phyloP scores from a whole-genome alignment of 106 monocot species.

The Agapanthus africanus region DNA sequence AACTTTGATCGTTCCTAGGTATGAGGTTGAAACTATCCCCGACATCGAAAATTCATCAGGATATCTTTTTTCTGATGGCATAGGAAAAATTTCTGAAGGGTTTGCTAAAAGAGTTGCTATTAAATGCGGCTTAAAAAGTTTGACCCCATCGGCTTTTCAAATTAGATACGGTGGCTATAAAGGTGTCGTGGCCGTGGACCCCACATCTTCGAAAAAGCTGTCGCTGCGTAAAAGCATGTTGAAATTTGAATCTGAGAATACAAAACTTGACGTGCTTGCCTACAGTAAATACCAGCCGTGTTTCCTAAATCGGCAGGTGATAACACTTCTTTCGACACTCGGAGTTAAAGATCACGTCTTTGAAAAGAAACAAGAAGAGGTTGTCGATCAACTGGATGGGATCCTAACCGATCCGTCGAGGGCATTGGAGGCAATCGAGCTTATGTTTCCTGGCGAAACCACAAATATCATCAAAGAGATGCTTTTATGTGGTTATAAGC shows the following conservation, averaged over 20 bases:
- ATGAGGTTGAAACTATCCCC: slow-evolving; percentile 57
- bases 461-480: slow-evolving; percentile 57
- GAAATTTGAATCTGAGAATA: slow-evolving; percentile 76
- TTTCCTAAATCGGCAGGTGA: slow-evolving; percentile 81
- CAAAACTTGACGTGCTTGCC: slow-evolving; percentile 68
- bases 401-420: slow-evolving; percentile 44
- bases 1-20: slow-evolving; percentile 41
- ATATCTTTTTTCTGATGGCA: slow-evolving; percentile 85
- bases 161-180: slow-evolving; percentile 88
- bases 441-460: slow-evolving; percentile 62
- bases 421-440: slow-evolving; percentile 49
- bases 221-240: slow-evolving; percentile 81
- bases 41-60: slow-evolving; percentile 44
- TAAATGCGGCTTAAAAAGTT: slow-evolving; percentile 50
- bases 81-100: slow-evolving; percentile 72
- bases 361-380: slow-evolving; percentile 52
- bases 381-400: slow-evolving; percentile 43
- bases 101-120: slow-evolving; percentile 67
- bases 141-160: slow-evolving; percentile 79
- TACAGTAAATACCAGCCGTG: slow-evolving; percentile 78
- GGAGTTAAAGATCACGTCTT: slow-evolving; percentile 65
- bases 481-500: slow-evolving; percentile 67
- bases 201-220: slow-evolving; percentile 42
- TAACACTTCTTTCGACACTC: slow-evolving; percentile 87
- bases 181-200: slow-evolving; percentile 86